Evolutionary conservation across 805 yeast genomes (phyloP).

Genomic region (Hanseniaspora lindneri): DNA sequence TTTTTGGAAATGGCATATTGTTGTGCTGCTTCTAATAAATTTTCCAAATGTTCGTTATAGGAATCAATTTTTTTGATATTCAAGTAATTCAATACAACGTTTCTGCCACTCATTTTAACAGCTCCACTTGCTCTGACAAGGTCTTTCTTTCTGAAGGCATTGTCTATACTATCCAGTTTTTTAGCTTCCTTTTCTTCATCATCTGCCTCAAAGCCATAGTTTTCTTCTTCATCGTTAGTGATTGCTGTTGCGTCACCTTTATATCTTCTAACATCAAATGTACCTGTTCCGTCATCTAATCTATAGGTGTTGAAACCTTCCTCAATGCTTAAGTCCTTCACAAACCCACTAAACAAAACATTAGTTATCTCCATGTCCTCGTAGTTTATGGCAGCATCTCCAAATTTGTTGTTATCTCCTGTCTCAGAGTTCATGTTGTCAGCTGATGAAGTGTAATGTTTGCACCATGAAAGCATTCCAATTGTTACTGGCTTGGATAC

Average conservation of each 20-base stretch:
- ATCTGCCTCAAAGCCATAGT: background rate
- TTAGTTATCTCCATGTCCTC: slow-evolving; percentile 15
- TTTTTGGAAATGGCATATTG: slow-evolving; percentile 47
- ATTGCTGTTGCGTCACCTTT: background rate
- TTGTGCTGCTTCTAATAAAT: slow-evolving; percentile 51
- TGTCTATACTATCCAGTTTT: slow-evolving; percentile 11
- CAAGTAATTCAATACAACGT: slow-evolving; percentile 54
- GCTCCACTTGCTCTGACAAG: slow-evolving; percentile 14
- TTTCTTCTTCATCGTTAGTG: background rate
- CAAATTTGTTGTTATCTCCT: slow-evolving; percentile 4
- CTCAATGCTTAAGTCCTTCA: slow-evolving; percentile 10
- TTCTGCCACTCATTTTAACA: slow-evolving; percentile 38
- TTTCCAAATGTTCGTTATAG: slow-evolving; percentile 58
- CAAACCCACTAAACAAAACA: slow-evolving; percentile 11
- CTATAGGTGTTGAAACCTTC: slow-evolving; percentile 13
- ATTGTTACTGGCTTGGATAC: slow-evolving; percentile 9
- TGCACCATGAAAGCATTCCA: slow-evolving; percentile 15
- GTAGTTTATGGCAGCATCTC: slow-evolving; percentile 6
- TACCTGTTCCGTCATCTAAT: slow-evolving; percentile 14
- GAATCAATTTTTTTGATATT: slow-evolving; percentile 45
- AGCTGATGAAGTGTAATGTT: background rate
- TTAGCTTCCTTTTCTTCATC: background rate
- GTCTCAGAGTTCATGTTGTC: background rate
- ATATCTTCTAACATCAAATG: slow-evolving; percentile 14
- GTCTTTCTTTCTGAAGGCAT: slow-evolving; percentile 10